Evolutionary conservation across 768 basidiomycete genomes (phyloP), one percentile per base, ranked within the genome.

Genomic region (Phaeolepiota aurea): DNA sequence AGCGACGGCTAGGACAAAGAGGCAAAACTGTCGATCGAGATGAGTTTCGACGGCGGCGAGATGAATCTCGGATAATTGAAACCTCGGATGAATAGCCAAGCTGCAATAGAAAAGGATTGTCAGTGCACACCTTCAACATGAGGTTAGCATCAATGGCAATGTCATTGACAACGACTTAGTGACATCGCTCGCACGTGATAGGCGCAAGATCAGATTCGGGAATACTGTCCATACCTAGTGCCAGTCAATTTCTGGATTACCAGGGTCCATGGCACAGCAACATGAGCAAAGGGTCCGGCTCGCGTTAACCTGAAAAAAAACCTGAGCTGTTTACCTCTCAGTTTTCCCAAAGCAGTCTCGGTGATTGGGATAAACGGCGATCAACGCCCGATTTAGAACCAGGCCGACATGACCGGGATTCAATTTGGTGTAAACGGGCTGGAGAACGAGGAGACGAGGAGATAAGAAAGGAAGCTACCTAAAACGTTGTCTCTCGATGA

Each of bases 401-500:
- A 16, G 7, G 16, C 33, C 33, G 33, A 9, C 25, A 28, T 28
- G 25, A n/a, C 25, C 25, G 25, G 25, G n/a, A 7, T 28, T 7
- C 25, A 28, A 28, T 7, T 28, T 28, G 25, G 7, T 7, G n/a
- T 28, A 49, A 30, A 20, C 16, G 40, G 41, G 47, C 48, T 28
- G 28, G 23, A 31, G n/a, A 40, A 32, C 30, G 16, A 10, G 18
- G 18, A 37, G 12, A 20, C n/a, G 43, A 32, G 14, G 31, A 34
- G 25, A 37, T 37, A 31, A 33, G 28, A 12, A 33, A 35, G 37
- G 34, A 15, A 20, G 41, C 44, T 67, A 82, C 56, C 77, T 68
- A 59, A 82, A 80, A 39, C 79, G 69, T 51, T 83, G 77, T 34
- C 79, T 69, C 48, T 82, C 77, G 47, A 86, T 84, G 34, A 83